Conservation (phyloP, 768 basidiomycete genomes). For the Suillus decipiens region DNA sequence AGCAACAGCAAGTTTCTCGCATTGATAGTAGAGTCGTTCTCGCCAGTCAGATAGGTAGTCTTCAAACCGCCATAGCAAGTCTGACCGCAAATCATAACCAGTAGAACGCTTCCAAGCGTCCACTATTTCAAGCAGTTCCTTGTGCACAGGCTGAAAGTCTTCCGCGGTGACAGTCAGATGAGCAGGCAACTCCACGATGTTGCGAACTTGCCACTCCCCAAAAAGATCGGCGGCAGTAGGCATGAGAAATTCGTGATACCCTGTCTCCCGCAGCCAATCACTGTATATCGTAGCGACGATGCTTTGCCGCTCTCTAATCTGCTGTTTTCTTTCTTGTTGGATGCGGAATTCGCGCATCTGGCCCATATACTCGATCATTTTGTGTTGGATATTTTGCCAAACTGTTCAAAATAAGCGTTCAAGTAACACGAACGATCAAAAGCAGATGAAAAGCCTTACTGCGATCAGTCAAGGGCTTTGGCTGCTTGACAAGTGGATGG, state of each 20-base stretch:
- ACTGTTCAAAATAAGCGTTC: constrained; percentile 8
- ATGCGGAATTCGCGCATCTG: constrained; percentile 15
- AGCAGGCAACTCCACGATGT: constrained; percentile 2
- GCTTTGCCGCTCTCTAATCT: neutral
- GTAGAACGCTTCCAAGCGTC: neutral
- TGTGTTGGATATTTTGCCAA: constrained; percentile 14
- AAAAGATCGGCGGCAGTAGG: constrained; percentile 9
- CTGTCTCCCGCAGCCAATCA: constrained; percentile 1
- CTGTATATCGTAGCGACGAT: constrained; percentile 3
- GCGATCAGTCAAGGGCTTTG: constrained; percentile 14
- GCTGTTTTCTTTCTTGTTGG: constrained; percentile 10
- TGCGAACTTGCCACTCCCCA: neutral
- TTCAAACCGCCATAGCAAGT: neutral
- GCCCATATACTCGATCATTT: constrained; percentile 16
- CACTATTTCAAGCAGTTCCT: neutral
- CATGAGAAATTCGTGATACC: neutral
- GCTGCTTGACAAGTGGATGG: constrained; percentile 16
- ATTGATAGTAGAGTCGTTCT: constrained; percentile 14
- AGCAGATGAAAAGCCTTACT: constrained; percentile 8
- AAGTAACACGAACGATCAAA: neutral
- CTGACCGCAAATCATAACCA: constrained; percentile 12
- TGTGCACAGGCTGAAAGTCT: neutral
- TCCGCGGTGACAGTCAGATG: constrained; percentile 3
- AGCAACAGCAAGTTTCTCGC: constrained; percentile 1
- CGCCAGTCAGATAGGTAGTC: constrained; percentile 5